Evolutionary conservation across 2,329 filamentous ascomycete species (phyloP).

Genomic region (Tolypocladium tundrense): DNA sequence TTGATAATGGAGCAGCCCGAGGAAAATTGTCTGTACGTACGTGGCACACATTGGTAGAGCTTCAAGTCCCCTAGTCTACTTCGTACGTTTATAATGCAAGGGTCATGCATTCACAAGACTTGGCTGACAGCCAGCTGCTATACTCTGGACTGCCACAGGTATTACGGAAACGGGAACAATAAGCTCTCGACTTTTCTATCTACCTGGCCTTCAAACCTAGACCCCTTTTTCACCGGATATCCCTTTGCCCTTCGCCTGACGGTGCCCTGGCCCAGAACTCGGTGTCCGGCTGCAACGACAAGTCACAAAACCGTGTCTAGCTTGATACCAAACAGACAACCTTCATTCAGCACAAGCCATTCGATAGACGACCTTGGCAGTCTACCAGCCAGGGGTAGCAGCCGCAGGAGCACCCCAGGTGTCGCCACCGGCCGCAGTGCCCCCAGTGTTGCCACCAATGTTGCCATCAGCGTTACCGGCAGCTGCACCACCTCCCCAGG

Average conservation of each 20-base stretch:
- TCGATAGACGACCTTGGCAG: not conserved
- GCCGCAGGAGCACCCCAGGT: not conserved
- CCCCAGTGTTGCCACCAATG: not conserved
- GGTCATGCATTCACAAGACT: too few species aligned
- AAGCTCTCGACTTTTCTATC: not conserved
- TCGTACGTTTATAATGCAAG: not conserved
- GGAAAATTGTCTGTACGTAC: too few species aligned
- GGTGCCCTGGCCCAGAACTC: not conserved
- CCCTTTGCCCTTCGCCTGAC: not conserved
- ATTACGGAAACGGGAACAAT: not conserved
- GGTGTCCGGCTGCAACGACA: not conserved
- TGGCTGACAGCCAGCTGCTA: too few species aligned
- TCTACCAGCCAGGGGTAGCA: not conserved
- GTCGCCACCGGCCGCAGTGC: not conserved
- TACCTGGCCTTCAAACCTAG: not conserved
- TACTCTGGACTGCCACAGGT: too few species aligned
- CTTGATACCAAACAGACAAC: not conserved
- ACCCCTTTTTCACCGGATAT: not conserved
- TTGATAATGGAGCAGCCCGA: not conserved
- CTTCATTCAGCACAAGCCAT: not conserved
- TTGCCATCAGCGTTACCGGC: not conserved
- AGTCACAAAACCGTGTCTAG: not conserved
- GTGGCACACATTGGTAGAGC: too few species aligned
- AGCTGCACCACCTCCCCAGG: conserved; percentile 3
- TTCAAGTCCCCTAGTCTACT: not conserved